Evolutionary conservation across 352 stramenopile genomes (phyloP).

Genomic region (Pythium dissimile): DNA sequence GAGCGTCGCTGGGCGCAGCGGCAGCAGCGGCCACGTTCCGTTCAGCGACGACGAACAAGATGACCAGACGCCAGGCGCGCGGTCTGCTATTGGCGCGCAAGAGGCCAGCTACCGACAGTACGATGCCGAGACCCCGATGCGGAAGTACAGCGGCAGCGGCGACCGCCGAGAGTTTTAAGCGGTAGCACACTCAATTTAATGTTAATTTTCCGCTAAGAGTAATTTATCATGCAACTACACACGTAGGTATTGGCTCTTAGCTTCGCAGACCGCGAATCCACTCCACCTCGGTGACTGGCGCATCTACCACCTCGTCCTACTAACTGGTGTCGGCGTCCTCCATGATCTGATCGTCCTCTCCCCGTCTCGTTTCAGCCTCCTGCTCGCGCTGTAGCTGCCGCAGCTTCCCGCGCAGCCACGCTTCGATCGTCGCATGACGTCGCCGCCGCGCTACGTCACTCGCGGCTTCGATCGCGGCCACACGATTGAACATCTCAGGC

Average conservation of each 20-base stretch:
- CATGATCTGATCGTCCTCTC: not conserved
- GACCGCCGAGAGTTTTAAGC: not conserved
- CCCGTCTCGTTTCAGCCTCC: not conserved
- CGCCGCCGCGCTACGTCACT: not conserved
- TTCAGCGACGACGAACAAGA: slow-evolving; percentile 1
- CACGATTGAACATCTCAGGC: not conserved
- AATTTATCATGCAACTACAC: not conserved
- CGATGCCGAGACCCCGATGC: not conserved
- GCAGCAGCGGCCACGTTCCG: not conserved
- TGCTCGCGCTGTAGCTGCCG: not conserved
- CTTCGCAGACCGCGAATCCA: not conserved
- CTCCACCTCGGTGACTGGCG: not conserved
- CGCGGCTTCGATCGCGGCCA: not conserved
- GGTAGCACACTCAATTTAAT: not conserved
- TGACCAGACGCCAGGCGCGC: not conserved
- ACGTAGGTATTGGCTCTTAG: not conserved
- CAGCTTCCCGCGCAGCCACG: slow-evolving; percentile 2
- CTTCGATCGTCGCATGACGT: not conserved
- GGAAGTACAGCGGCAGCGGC: not conserved
- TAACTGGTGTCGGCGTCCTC: not conserved
- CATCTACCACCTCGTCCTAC: not conserved
- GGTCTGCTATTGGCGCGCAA: not conserved
- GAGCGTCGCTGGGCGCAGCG: slow-evolving; percentile 4
- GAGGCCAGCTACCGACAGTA: not conserved
- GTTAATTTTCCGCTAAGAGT: too few relatives aligned